These are phyloP conservation scores for Dendrobium nobile DNA, from an alignment of 106 monocot genomes.

Conservation along the genomic window DNA sequence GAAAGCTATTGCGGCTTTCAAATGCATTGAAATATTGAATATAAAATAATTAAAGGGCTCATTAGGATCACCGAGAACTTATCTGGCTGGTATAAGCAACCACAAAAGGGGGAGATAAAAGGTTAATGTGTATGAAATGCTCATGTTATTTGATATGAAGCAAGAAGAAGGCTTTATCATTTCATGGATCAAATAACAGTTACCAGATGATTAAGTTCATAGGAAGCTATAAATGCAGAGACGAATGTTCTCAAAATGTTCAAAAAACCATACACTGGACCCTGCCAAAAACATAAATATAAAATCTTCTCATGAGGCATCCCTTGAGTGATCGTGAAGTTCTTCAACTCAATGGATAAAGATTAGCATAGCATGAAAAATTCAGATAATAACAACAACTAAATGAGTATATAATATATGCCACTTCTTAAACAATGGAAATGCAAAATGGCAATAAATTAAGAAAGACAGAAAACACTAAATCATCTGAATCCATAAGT, in stretches of 20 bases:
- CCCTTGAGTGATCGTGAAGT: background rate
- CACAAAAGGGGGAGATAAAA: background rate
- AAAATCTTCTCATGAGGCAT: background rate
- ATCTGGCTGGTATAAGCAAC: background rate
- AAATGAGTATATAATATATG: background rate
- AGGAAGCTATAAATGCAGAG: slow-evolving; percentile 89
- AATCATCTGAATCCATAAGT: background rate
- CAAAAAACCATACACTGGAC: slow-evolving; percentile 73
- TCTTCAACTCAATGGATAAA: background rate
- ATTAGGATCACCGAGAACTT: background rate
- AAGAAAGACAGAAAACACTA: background rate
- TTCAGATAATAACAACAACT: background rate
- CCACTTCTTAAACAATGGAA: background rate
- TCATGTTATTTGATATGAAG: background rate
- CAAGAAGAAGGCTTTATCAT: background rate
- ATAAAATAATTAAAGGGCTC: background rate
- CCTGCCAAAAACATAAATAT: slow-evolving; percentile 30
- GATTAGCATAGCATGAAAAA: background rate
- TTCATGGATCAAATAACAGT: background rate
- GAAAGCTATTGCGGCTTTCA: background rate
- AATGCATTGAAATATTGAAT: background rate
- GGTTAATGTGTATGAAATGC: background rate
- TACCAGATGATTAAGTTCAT: slow-evolving; percentile 74
- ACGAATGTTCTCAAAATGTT: slow-evolving; percentile 77
- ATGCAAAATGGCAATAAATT: background rate